A percentile compares a stretch with the other conserved stretches of the same genome.
Evolutionary conservation across 163 green algal genomes (phyloP).

Genomic region (Coccomyxa subellipsoidea): DNA sequence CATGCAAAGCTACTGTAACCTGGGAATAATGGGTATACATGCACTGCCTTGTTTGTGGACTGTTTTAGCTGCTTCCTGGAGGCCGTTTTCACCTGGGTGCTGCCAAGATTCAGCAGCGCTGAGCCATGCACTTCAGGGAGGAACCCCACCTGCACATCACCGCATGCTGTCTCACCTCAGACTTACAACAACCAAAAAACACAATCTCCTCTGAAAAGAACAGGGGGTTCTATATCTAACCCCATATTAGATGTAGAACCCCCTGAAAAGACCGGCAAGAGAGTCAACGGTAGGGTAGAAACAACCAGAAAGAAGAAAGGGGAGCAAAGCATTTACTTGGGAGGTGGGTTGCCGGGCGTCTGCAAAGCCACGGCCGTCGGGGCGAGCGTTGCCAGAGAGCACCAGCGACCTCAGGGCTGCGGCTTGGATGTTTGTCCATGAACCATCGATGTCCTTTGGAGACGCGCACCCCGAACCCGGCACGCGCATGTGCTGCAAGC

Average conservation of each 20-base stretch:
- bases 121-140: neutral
- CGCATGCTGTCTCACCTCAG: neutral
- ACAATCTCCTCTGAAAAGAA: no score
- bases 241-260: no score
- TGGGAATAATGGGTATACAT: neutral
- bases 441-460: slow-evolving; percentile 39
- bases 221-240: no score
- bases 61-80: neutral
- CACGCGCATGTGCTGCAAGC: slow-evolving; percentile 31
- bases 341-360: slow-evolving; percentile 34
- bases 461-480: slow-evolving; percentile 47
- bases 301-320: no score
- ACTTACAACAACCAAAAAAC: no score
- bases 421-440: slow-evolving; percentile 21
- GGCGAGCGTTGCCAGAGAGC: slow-evolving; percentile 31
- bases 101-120: neutral
- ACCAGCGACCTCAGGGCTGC: slow-evolving; percentile 23
- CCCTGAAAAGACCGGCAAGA: no score
- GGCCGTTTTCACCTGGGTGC: neutral
- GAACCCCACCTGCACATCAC: neutral
- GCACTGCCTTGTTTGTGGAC: neutral
- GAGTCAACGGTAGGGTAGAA: no score
- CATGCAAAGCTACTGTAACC: neutral
- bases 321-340: no score
- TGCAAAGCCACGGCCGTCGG: slow-evolving; percentile 43